phyloP scores from a whole-genome alignment of 805 yeast genomes.

The Ogataea nakhonphanomensis region DNA sequence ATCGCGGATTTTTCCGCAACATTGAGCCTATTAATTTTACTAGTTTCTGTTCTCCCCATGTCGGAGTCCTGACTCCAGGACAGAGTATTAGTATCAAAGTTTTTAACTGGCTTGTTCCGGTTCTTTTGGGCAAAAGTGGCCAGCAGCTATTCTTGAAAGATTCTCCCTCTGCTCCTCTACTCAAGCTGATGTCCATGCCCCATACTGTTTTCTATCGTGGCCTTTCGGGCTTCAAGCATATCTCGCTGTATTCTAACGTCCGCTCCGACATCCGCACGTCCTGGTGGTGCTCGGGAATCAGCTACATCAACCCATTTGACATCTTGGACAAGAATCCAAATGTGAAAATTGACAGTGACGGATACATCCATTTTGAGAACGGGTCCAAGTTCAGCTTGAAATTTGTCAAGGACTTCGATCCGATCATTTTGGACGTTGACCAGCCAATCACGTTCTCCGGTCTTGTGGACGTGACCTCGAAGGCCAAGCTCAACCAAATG shows the following conservation, averaged over 20 bases:
- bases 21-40: conserved; percentile 58
- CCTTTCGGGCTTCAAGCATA: conserved; percentile 48
- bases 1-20: conserved; percentile 47
- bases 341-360: conserved; percentile 37
- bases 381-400: conserved; percentile 38
- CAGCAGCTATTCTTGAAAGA: conserved; percentile 69
- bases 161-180: conserved; percentile 42
- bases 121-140: conserved; percentile 67
- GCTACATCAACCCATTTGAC: conserved; percentile 56
- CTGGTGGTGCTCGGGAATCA: conserved; percentile 79
- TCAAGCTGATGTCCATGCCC: conserved; percentile 63
- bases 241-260: conserved; percentile 67
- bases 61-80: conserved; percentile 65
- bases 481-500: conserved; percentile 17
- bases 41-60: conserved; percentile 68
- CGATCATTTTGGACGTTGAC: conserved; percentile 51
- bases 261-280: conserved; percentile 77
- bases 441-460: conserved; percentile 39
- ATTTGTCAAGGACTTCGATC: conserved; percentile 51
- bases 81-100: conserved; percentile 43
- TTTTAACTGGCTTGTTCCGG: conserved; percentile 64
- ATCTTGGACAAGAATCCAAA: conserved; percentile 32
- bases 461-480: conserved; percentile 15
- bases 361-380: conserved; percentile 40
- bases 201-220: conserved; percentile 58